Base-by-base conservation (phyloP, 768 basidiomycete genomes). In the Agaricus subrufescens region DNA sequence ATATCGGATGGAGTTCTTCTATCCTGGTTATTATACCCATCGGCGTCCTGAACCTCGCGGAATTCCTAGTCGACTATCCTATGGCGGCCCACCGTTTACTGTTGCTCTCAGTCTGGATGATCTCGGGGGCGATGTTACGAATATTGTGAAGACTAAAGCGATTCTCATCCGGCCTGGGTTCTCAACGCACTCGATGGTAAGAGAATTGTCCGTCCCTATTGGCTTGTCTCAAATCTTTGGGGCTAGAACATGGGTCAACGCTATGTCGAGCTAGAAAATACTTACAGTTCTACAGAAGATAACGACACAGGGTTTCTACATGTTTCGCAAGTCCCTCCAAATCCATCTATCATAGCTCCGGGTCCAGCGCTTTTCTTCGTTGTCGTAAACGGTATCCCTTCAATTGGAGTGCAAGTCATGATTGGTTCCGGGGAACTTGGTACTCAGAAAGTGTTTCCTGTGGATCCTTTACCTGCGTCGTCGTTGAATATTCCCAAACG, bases 21-120 rank as follows among this genome's bases (percentile, higher is more conserved):
- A 57, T 29, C 61, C 61, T n/a, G 12, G 34, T 4, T 89, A 87
- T 67, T 88, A 80, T 68, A 80, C 79, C 65, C 30, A 9, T 26
- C 59, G 75, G 65, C 73, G 86, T 25, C 87, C 87, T 0, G 69
- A 83, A 63, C 85, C 85, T 0, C 62, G 65, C 19, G 85, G 84
- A 0, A 65, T 86, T 6, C 77, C 78, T n/a, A 66, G 67, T 1
- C 74, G 72, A 57, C 68, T 94, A 23, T 69, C 76, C 3, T 95
- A 95, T 69, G 93, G 93, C n/a, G 93, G 93, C 3, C 67, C 74
- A 4, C 77, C 76, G 51, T 93, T 93, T 71, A 78, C 89, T 65
- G 69, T 94, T 26, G 65, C 70, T 7, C 73, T 94, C 19, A 71
- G 74, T 34, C 61, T 72, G 10, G 73, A 79, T 6, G 84, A 84